A percentile compares a stretch with the other conserved stretches of the same genome.
These are phyloP conservation scores for Moesziomyces sp. DNA, from an alignment of 1,284 basidiomycete genomes.

Conservation along the genomic window DNA sequence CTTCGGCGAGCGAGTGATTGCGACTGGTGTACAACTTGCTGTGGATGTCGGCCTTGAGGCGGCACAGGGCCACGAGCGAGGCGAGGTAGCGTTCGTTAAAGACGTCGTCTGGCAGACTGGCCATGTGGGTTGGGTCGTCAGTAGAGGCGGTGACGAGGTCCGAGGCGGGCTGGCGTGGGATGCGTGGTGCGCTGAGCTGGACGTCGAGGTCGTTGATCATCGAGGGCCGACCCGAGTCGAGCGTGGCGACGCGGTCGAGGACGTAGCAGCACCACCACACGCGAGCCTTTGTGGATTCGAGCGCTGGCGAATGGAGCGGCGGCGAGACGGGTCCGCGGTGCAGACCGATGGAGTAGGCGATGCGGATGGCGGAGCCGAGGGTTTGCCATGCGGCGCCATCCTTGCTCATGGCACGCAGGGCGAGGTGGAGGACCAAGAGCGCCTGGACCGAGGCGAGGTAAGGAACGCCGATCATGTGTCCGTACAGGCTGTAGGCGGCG, in stretches of 20 bases:
- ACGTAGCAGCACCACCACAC: slow-evolving; percentile 17
- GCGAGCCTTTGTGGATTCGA: slow-evolving; percentile 8
- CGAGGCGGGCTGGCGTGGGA: neutral
- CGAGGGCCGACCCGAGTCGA: slow-evolving; percentile 10
- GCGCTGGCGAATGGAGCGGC: slow-evolving; percentile 8
- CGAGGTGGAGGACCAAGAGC: slow-evolving; percentile 5
- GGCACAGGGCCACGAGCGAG: slow-evolving; percentile 3
- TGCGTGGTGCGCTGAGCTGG: neutral
- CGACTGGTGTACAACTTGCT: slow-evolving; percentile 9
- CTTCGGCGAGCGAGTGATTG: slow-evolving; percentile 9
- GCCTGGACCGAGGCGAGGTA: slow-evolving; percentile 16
- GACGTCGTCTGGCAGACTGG: neutral
- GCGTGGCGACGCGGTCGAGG: slow-evolving; percentile 13
- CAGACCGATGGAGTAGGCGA: slow-evolving; percentile 16
- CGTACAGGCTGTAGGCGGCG: slow-evolving; percentile 12
- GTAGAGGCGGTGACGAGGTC: neutral
- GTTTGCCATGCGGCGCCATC: slow-evolving; percentile 14
- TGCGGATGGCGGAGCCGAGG: slow-evolving; percentile 8
- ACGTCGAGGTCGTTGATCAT: slow-evolving; percentile 17
- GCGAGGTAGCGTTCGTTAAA: slow-evolving; percentile 3
- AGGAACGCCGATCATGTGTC: slow-evolving; percentile 8
- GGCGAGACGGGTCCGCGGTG: slow-evolving; percentile 7
- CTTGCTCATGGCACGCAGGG: slow-evolving; percentile 3
- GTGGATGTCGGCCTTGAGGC: slow-evolving; percentile 13
- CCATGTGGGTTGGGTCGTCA: neutral